These are phyloP conservation scores for Ilex paraguariensis DNA, from an alignment of 305 asterid species.

Conservation along the genomic window DNA sequence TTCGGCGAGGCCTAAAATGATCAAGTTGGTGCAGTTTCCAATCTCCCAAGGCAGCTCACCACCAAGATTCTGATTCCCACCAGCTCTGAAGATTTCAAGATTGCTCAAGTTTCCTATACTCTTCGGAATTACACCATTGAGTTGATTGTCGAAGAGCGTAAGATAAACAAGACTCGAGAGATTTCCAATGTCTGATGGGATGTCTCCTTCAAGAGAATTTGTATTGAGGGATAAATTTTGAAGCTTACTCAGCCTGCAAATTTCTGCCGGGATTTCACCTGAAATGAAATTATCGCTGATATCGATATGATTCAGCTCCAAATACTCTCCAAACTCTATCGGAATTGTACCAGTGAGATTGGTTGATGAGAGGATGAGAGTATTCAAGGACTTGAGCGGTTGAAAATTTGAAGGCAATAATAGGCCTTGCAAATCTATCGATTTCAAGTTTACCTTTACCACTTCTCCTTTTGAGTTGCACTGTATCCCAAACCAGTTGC, in stretches of 20 bases:
- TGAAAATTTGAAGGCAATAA: not conserved
- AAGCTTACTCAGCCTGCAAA: not conserved
- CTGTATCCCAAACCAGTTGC: not conserved
- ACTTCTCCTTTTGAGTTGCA: constrained; percentile 2
- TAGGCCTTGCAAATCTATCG: not conserved
- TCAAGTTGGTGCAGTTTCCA: constrained; percentile 4
- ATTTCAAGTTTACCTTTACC: not conserved
- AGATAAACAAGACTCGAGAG: not conserved
- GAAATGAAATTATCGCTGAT: not conserved
- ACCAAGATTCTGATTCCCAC: constrained; percentile 4
- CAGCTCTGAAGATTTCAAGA: constrained; percentile 5
- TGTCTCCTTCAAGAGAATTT: not conserved
- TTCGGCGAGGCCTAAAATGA: constrained; percentile 2
- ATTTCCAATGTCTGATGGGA: not conserved
- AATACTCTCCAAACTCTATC: not conserved
- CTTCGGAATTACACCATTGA: not conserved
- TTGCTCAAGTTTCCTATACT: not conserved
- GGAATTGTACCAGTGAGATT: constrained; percentile 4
- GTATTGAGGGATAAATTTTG: not conserved
- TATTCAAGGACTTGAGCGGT: not conserved
- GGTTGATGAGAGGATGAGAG: not conserved
- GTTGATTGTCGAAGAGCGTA: not conserved
- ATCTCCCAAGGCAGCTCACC: constrained; percentile 3
- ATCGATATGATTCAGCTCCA: not conserved
- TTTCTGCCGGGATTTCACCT: constrained; percentile 1